A percentile compares a stretch with the other conserved stretches of the same genome.
Conservation (phyloP, 495 filamentous ascomycete species). For the Tuber aestivum region DNA sequence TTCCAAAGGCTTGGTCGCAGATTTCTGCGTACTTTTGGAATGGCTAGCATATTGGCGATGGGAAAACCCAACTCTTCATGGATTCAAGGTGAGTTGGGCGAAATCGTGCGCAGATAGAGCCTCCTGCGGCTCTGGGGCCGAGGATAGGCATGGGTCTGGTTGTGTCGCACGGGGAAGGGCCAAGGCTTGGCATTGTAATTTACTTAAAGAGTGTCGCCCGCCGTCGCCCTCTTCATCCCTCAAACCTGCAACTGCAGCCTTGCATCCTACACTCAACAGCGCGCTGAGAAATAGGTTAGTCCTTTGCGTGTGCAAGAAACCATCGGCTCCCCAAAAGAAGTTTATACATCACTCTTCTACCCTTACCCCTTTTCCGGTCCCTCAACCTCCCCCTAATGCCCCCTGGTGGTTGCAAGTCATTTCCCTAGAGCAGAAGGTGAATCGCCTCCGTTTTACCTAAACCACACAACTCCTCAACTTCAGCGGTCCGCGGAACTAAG, state of each 20-base stretch:
- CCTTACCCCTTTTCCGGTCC: background rate
- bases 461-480: background rate
- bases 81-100: background rate
- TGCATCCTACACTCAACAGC: background rate
- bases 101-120: background rate
- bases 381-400: background rate
- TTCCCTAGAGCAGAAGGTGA: background rate
- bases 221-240: background rate
- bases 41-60: background rate
- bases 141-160: background rate
- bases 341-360: background rate
- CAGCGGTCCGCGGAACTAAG: background rate
- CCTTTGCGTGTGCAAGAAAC: background rate
- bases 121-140: background rate
- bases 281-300: background rate
- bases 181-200: background rate
- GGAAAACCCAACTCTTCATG: background rate
- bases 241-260: background rate
- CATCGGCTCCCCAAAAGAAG: background rate
- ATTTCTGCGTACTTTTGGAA: background rate
- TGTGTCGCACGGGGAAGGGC: background rate
- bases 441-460: background rate
- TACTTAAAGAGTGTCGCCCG: background rate
- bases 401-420: background rate
- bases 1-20: background rate